A percentile compares a stretch with the other conserved stretches of the same genome.
phyloP scores from a whole-genome alignment of 495 filamentous ascomycete species.

The Corynascus novoguineensis region DNA sequence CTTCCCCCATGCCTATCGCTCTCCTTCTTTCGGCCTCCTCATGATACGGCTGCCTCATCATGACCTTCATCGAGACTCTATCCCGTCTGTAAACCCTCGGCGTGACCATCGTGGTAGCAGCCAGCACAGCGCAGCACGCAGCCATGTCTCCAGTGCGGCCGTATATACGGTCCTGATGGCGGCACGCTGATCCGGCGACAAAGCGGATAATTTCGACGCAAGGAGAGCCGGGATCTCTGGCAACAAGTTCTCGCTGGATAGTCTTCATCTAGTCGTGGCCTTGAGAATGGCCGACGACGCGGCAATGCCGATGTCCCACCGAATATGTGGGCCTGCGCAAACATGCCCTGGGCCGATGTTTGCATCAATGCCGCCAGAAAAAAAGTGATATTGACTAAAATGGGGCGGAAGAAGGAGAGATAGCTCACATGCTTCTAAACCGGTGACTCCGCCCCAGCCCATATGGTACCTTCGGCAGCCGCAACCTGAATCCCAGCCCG shows the following conservation, averaged over 20 bases:
- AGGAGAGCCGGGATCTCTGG: conserved; percentile 23
- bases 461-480: conserved; percentile 36
- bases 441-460: conserved; percentile 30
- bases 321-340: conserved; percentile 47
- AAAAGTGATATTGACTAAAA: not conserved
- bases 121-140: conserved; percentile 32
- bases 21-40: conserved; percentile 16
- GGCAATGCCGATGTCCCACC: conserved; percentile 51
- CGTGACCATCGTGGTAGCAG: conserved; percentile 26
- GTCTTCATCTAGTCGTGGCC: conserved; percentile 19
- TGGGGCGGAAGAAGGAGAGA: not conserved
- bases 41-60: conserved; percentile 18
- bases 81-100: conserved; percentile 29
- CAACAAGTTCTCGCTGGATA: conserved; percentile 18
- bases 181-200: conserved; percentile 15
- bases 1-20: not conserved
- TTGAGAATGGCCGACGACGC: conserved; percentile 43
- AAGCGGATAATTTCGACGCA: conserved; percentile 4
- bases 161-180: conserved; percentile 31
- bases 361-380: not conserved
- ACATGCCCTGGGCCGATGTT: conserved; percentile 46
- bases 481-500: conserved; percentile 44
- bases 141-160: conserved; percentile 39
- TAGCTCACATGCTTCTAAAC: conserved; percentile 33
- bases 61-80: conserved; percentile 23